Evolutionary conservation across 495 filamentous ascomycete genomes (phyloP), one percentile per base, ranked within the genome.

Genomic region (Podospora fimiseda): DNA sequence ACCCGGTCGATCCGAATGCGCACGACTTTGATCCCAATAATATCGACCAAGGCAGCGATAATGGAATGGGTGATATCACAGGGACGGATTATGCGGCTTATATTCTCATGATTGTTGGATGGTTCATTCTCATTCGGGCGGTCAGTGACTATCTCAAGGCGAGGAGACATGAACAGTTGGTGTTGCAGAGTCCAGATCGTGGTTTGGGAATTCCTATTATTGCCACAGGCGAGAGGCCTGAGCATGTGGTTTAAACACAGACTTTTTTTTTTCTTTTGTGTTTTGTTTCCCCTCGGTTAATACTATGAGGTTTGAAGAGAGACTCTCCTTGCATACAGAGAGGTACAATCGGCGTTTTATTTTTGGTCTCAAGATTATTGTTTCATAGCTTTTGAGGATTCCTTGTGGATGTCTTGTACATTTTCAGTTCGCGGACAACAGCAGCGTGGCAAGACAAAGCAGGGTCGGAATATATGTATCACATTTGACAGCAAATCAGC

Each of bases 71-170:
- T 2, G 70, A 68, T 22, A 63, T 72, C 4, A 62, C 70, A 18
- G 83, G 81, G 54, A 87, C 78, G 57, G 91, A 97, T 58, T 96
- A 85, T 87, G 72, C 92, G 33, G 88, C 92, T n/a, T 97, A 97
- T 62, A 67, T 87, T 9, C 70, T 98, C 52, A 98, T 98, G 93
- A 87, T 98, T 68, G 86, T 96, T 13, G 93, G 93, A 2, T 98
- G 93, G 93, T 97, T 97, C 58, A 89, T 98, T 47, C 70, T 98
- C 48, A 97, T 98, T 55, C 79, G 88, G 62, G 81, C 89, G 13
- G 85, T 96, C 43, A 88, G 84, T 62, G 90, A 96, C 62, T 97
- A 90, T 66, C 69, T 97, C 43, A 83, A 81, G 51, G 92, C 89
- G 41, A 76, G 91, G 62, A 80, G 86, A 61, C 94, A 96, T 66